Percentiles rank a stretch among this genome's conserved stretches.
Evolutionary conservation across 129 eudicot species (phyloP).

Genomic region (Artemisia annua): DNA sequence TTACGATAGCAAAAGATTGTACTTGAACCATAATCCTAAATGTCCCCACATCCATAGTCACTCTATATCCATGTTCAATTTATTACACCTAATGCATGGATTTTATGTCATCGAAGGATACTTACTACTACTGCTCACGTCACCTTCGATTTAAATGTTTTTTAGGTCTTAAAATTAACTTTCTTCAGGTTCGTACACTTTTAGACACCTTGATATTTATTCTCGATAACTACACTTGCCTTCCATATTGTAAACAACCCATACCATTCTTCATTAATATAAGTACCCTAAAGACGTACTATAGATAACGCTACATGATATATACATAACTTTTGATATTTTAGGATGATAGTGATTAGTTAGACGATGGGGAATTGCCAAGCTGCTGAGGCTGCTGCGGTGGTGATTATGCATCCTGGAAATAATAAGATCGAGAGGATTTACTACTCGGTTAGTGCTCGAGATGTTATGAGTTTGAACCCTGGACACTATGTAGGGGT

Average conservation of each 20-base stretch:
- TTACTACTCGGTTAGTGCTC: conserved; percentile 56
- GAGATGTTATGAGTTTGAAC: conserved; percentile 58
- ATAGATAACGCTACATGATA: background rate
- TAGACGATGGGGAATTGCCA: conserved; percentile 73
- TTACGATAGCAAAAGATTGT: too few relatives aligned
- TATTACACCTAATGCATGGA: too few relatives aligned
- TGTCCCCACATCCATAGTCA: background rate
- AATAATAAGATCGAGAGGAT: conserved; percentile 53
- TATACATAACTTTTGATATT: background rate
- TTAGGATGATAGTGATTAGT: background rate
- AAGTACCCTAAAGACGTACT: background rate
- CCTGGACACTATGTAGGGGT: conserved; percentile 74
- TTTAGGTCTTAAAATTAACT: conserved; percentile 8
- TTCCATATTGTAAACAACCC: background rate
- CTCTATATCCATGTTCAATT: too few relatives aligned
- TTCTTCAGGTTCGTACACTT: conserved; percentile 21
- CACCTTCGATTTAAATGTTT: background rate
- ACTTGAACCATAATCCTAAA: background rate
- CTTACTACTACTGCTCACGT: background rate
- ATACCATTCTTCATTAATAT: background rate
- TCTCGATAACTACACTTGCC: background rate
- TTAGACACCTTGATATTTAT: conserved; percentile 11
- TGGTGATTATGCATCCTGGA: conserved; percentile 58
- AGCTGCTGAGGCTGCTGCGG: conserved; percentile 76
- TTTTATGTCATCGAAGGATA: too few relatives aligned